phyloP scores from a whole-genome alignment of 495 filamentous ascomycete species.

The Hypoxylon lienhwacheense region DNA sequence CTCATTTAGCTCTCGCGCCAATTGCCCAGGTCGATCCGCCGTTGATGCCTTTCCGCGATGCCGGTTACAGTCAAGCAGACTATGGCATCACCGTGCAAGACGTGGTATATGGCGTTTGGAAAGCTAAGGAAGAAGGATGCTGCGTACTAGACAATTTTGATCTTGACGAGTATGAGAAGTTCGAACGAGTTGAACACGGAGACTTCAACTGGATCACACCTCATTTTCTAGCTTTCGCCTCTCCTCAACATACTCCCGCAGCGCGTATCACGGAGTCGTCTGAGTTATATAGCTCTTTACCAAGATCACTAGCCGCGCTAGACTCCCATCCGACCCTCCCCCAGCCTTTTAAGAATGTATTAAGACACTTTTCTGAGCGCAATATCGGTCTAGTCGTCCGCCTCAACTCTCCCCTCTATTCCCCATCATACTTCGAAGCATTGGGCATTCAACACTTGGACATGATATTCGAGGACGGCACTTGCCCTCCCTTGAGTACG shows the following conservation, averaged over 20 bases:
- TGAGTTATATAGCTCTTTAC: conserved; percentile 70
- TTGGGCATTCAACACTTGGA: conserved; percentile 94
- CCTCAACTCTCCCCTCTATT: conserved; percentile 94
- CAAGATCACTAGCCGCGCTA: conserved; percentile 67
- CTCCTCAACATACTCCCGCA: conserved; percentile 79
- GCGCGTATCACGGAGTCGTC: conserved; percentile 68
- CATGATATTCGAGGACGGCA: conserved; percentile 99
- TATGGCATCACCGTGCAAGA: conserved; percentile 94
- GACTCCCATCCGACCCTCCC: conserved; percentile 65
- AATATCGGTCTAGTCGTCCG: conserved; percentile 92
- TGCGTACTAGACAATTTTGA: conserved; percentile 87
- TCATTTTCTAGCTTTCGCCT: conserved; percentile 93
- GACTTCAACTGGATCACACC: conserved; percentile 99
- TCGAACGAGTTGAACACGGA: conserved; percentile 93
- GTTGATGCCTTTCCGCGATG: conserved; percentile 97
- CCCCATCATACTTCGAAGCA: conserved; percentile 90
- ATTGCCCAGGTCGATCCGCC: conserved; percentile 95
- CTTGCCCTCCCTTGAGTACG: conserved; percentile 81
- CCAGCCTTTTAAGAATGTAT: conserved; percentile 89
- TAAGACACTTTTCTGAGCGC: conserved; percentile 81
- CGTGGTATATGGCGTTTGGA: conserved; percentile 98
- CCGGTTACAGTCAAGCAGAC: conserved; percentile 97
- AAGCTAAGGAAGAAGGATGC: conserved; percentile 90
- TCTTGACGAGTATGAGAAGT: conserved; percentile 95
- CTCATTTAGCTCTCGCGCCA: conserved; percentile 93